These are phyloP conservation scores for Chromera velia DNA, from an alignment of 73 alveolate genomes.

Conservation along the genomic window DNA sequence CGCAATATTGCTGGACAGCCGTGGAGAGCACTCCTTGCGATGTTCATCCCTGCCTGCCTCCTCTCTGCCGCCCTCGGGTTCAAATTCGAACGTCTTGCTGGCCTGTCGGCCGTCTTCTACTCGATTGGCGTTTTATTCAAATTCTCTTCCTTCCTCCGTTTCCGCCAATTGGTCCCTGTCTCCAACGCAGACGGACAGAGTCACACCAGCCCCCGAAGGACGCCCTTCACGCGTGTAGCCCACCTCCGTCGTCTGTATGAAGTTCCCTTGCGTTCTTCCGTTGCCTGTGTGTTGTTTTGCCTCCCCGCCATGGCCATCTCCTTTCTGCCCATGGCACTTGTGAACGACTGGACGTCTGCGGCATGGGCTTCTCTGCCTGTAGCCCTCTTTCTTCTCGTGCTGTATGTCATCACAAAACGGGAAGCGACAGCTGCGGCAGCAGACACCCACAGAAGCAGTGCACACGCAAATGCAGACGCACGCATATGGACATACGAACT, in stretches of 20 bases:
- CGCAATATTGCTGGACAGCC: not conserved
- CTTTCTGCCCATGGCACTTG: not conserved
- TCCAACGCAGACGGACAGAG: not conserved
- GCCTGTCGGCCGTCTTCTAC: not conserved
- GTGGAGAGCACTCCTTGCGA: not conserved
- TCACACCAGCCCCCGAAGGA: not conserved
- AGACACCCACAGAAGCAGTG: too few species aligned
- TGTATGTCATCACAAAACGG: too few species aligned
- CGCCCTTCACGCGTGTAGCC: too few species aligned
- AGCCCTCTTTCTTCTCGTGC: too few species aligned
- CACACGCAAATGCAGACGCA: too few species aligned
- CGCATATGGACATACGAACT: too few species aligned
- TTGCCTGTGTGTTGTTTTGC: not conserved
- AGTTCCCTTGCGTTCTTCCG: not conserved
- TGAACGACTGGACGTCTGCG: too few species aligned
- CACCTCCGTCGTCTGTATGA: not conserved
- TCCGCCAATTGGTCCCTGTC: too few species aligned
- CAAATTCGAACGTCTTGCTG: too few species aligned
- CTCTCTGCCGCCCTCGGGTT: too few species aligned
- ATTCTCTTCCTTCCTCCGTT: not conserved
- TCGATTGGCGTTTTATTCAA: not conserved
- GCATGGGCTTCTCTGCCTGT: too few species aligned
- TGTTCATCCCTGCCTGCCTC: not conserved
- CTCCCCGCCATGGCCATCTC: not conserved
- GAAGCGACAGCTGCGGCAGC: too few species aligned